Evolutionary conservation across 108 stramenopile genomes (phyloP), one percentile per base, ranked within the genome.

Genomic region (Cyclotella kingstonii): DNA sequence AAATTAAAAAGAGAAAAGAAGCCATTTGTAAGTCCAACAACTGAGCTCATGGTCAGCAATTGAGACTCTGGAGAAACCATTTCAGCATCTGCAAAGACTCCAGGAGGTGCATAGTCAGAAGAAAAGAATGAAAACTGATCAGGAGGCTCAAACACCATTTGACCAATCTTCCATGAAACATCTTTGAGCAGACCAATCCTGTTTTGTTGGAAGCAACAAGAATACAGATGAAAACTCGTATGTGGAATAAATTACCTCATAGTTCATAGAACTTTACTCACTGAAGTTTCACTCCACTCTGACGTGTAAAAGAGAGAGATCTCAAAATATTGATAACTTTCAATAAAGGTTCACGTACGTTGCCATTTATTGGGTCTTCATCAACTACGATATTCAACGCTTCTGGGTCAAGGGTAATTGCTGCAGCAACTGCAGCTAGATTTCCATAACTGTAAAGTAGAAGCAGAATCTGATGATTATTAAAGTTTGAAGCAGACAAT

Each of bases 301-400:
- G 48, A 5, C 69, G 59, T 9, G 29, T 27, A 54, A 76, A 79
- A 11, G 75, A 60, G 46, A 84, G 22, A 23, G 66, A 52, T 17
- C 78, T 51, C 76, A 84, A 63, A 6, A 77, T 45, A 21, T 66
- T 68, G 29, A 82, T 49, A 25, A 84, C 65, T 66, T 80, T 81
- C 21, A 79, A 35, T 8, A 81, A 36, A 23, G 79, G 79, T 64
- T 82, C 80, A 9, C 83, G 53, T 0, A 82, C 25, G 30, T 65
- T 45, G 1, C 81, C 81, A 47, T 42, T 61, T n/a, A 74, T 33
- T 19, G 81, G 81, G 50, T 84, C 83, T 27, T 70, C 62, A 46
- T 81, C 80, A n/a, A 84, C 25, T 8, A 79, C 66, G 30, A 53
- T 21, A 31, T 59, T 55, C 30, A 54, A 6, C 18, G 80, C 68